Evolutionary conservation across 139 green algal species (phyloP).

Genomic region (Picochlorum costavermella): DNA sequence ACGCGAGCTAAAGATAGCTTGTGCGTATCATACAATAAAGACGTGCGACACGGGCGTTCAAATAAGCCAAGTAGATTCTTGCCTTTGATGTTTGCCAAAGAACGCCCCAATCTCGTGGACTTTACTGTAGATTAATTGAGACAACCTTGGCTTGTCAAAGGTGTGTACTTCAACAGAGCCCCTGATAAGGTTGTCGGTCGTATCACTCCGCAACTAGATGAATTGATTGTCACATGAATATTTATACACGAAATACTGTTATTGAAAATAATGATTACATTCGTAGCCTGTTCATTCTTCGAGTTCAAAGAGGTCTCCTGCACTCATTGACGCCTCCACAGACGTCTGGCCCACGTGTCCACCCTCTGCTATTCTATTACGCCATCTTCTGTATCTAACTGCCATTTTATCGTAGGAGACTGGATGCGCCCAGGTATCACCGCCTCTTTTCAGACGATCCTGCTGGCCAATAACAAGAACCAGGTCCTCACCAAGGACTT

Average conservation of each 20-base stretch:
- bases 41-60: too few relatives aligned
- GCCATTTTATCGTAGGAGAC: conserved; percentile 97
- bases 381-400: conserved; percentile 89
- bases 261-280: background rate
- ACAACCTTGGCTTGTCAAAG: too few relatives aligned
- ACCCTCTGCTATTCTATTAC: conserved; percentile 47
- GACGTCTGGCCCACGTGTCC: background rate
- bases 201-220: too few relatives aligned
- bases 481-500: conserved; percentile 92
- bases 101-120: too few relatives aligned
- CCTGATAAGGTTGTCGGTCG: too few relatives aligned
- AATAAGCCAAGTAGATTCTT: too few relatives aligned
- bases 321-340: conserved; percentile 1
- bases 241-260: background rate
- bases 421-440: conserved; percentile 83
- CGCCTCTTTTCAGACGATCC: conserved; percentile 77
- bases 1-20: conserved; percentile 26
- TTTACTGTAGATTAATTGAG: too few relatives aligned
- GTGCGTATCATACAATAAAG: too few relatives aligned
- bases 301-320: background rate
- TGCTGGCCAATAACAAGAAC: conserved; percentile 92
- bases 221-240: too few relatives aligned
- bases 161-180: too few relatives aligned
- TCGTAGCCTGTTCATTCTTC: conserved; percentile 6
- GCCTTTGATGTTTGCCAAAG: too few relatives aligned